Evolutionary conservation across 1,284 basidiomycete genomes (phyloP).

Genomic region (Cryptococcus floricola): DNA sequence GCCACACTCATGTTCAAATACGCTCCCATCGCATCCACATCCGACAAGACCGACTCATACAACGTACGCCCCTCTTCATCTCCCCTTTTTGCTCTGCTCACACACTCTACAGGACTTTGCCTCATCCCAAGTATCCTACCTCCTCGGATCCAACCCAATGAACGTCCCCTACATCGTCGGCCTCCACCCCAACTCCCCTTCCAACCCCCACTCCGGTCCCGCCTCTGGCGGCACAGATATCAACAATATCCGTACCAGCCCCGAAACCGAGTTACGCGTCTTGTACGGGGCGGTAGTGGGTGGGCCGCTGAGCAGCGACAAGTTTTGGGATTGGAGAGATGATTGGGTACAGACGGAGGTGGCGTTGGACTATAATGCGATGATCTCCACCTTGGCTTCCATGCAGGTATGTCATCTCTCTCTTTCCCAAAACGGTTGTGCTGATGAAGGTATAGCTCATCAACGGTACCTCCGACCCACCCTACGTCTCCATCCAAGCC

Average conservation of each 20-base stretch:
- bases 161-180: slow-evolving; percentile 59
- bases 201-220: slow-evolving; percentile 81
- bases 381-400: slow-evolving; percentile 74
- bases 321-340: slow-evolving; percentile 75
- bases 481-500: slow-evolving; percentile 64
- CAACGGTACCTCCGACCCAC: slow-evolving; percentile 60
- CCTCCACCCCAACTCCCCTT: slow-evolving; percentile 79
- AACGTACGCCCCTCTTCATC: slow-evolving; percentile 48
- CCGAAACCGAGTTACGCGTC: slow-evolving; percentile 65
- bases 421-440: background rate
- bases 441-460: slow-evolving; percentile 13
- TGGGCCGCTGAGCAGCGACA: slow-evolving; percentile 72
- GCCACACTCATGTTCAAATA: slow-evolving; percentile 77
- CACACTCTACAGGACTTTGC: slow-evolving; percentile 60
- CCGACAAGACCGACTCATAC: slow-evolving; percentile 61
- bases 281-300: slow-evolving; percentile 85
- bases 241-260: slow-evolving; percentile 64
- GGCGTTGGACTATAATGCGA: slow-evolving; percentile 67
- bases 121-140: slow-evolving; percentile 71
- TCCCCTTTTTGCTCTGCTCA: slow-evolving; percentile 8
- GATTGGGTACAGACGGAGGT: slow-evolving; percentile 45
- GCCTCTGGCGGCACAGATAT: slow-evolving; percentile 72
- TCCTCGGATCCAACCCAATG: slow-evolving; percentile 56
- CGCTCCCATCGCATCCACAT: slow-evolving; percentile 64
- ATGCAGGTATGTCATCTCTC: slow-evolving; percentile 40